Base-by-base conservation (phyloP, 176 grass and related monocot species). In the Oryza officinalis region DNA sequence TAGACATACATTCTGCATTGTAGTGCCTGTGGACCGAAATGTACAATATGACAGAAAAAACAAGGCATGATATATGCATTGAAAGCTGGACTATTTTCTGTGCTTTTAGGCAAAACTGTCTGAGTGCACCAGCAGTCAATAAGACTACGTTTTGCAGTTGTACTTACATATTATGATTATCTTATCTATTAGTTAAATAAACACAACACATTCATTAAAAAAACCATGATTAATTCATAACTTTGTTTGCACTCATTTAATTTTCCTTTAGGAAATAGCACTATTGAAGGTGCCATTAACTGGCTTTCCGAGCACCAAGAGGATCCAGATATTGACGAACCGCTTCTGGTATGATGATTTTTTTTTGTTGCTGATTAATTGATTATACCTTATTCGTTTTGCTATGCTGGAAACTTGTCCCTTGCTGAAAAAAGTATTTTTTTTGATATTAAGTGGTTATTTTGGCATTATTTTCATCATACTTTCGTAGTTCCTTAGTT, bases 261-360 rank as follows among this genome's bases (percentile, higher is more conserved):
- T 74, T 91, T 14, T 88, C 70, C 38, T 82, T n/a, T 71, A 99
- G 93, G 97, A 81, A 99, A 99, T 91, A 96, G 89, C 91, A 96
- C 88, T 88, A 90, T 99, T 17, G 97, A 99, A 85, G 91, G 87
- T 86, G 97, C 93, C 43, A 94, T 99, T 76, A 96, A 96, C 65
- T 99, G 97, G 97, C 87, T 99, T 83, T 94, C 97, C 64, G 97
- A 92, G 88, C 97, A 99, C 77, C 91, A 99, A 72, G 89, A 99
- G 59, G 97, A 99, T 87, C 84, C 77, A 7, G 87, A 99, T 90
- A 96, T 99, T 79, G 93, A 99, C 81, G 88, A 99, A 92, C 92
- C 94, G 89, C 97, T 94, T 79, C 26, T 99, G 97, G 93, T 99
- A 99, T 86, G 89, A 70, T 65, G 45, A 35, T 30, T 76, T 30